Percentiles rank a stretch among this genome's conserved stretches.
These are phyloP conservation scores for Pichia sp. DNA, from an alignment of 1,139 yeast species.

Conservation along the genomic window DNA sequence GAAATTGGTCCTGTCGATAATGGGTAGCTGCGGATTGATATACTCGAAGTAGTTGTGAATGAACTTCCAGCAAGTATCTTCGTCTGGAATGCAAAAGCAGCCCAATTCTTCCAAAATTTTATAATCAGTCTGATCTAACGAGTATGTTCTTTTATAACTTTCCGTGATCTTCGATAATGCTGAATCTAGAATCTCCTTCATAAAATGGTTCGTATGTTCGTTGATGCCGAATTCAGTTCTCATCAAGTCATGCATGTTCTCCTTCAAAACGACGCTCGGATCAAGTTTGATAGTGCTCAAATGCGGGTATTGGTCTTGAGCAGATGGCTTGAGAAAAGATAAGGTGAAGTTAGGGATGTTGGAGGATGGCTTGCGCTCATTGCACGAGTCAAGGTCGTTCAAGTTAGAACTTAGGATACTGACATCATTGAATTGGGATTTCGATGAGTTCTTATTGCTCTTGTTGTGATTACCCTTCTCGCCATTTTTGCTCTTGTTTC, in stretches of 20 bases:
- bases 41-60: slow-evolving; percentile 53
- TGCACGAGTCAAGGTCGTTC: slow-evolving; percentile 7
- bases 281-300: slow-evolving; percentile 22
- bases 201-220: slow-evolving; percentile 14
- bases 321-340: slow-evolving; percentile 18
- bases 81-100: slow-evolving; percentile 65
- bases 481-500: background rate
- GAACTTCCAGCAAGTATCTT: slow-evolving; percentile 57
- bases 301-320: slow-evolving; percentile 19
- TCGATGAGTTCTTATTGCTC: background rate
- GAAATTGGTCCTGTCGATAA: slow-evolving; percentile 62
- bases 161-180: slow-evolving; percentile 33
- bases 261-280: slow-evolving; percentile 22
- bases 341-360: slow-evolving; percentile 15
- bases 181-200: slow-evolving; percentile 22
- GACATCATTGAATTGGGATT: background rate
- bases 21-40: slow-evolving; percentile 60
- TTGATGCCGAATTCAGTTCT: slow-evolving; percentile 17
- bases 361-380: slow-evolving; percentile 11
- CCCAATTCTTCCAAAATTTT: slow-evolving; percentile 67
- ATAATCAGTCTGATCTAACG: slow-evolving; percentile 43
- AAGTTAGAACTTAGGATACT: slow-evolving; percentile 12
- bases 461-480: background rate
- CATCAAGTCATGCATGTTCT: slow-evolving; percentile 22
- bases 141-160: slow-evolving; percentile 32